phyloP scores from a whole-genome alignment of 371 early-diverging fungal genomes.

The Mucor lusitanicus region DNA sequence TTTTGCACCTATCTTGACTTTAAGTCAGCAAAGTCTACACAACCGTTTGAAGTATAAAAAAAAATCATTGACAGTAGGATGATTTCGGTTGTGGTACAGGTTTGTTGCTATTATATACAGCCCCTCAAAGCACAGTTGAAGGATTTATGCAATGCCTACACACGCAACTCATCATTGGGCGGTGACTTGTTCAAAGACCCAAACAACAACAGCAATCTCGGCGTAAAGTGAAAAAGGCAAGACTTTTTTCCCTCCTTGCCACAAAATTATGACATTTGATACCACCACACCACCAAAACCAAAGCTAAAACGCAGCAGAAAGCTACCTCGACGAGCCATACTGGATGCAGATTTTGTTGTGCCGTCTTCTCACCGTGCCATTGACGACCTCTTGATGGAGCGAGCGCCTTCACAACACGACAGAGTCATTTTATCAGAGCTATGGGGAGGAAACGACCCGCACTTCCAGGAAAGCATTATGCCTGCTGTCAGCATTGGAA shows the following conservation, averaged over 20 bases:
- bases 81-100: neutral
- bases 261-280: neutral
- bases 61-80: neutral
- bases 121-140: neutral
- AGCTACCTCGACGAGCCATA: slow-evolving; percentile 9
- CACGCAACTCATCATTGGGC: neutral
- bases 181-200: neutral
- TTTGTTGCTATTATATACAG: neutral
- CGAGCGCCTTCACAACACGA: slow-evolving; percentile 14
- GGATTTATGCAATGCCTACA: neutral
- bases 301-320: slow-evolving; percentile 5
- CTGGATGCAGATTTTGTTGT: slow-evolving; percentile 13
- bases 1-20: too few relatives aligned
- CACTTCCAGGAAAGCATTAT: neutral
- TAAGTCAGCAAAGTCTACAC: too few relatives aligned
- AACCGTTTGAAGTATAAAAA: too few relatives aligned
- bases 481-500: neutral
- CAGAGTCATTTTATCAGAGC: slow-evolving; percentile 12
- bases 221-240: neutral
- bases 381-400: slow-evolving; percentile 2
- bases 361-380: neutral
- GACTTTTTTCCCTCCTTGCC: neutral
- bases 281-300: too few relatives aligned
- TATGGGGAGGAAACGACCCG: slow-evolving; percentile 3
- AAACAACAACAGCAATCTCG: neutral